Evolutionary conservation across 768 basidiomycete genomes (phyloP).

Genomic region (Mycena albidolilacea): DNA sequence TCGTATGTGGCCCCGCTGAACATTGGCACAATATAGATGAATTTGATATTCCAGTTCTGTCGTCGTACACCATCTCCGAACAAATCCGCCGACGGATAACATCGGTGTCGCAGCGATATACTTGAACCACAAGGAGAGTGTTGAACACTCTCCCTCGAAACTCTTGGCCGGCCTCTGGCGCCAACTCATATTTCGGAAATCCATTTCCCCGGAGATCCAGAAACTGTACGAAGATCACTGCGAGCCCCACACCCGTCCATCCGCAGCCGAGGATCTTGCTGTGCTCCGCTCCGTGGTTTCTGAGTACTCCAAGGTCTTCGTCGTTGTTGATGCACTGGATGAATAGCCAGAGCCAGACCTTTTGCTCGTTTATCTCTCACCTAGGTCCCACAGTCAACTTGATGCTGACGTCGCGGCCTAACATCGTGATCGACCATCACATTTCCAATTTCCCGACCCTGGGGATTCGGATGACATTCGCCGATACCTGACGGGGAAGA

Average conservation of each 20-base stretch:
- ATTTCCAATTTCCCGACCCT: no score
- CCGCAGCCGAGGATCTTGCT: neutral
- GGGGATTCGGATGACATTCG: no score
- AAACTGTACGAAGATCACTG: neutral
- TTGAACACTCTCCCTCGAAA: no score
- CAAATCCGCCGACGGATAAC: neutral
- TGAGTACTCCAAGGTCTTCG: neutral
- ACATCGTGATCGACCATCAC: no score
- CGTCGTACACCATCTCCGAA: constrained; percentile 12
- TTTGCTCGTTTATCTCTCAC: neutral
- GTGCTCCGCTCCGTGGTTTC: neutral
- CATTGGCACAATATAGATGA: no score
- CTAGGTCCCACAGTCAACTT: no score
- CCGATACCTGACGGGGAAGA: no score
- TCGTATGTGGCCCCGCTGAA: no score
- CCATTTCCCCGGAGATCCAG: neutral
- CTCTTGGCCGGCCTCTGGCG: neutral
- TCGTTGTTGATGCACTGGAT: neutral
- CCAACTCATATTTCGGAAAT: no score
- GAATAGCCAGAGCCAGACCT: neutral
- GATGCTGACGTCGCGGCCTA: no score
- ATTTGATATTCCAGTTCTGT: neutral
- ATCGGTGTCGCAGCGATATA: constrained; percentile 6
- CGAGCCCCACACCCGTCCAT: neutral
- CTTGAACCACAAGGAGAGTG: constrained; percentile 2